Evolutionary conservation across 805 yeast genomes (phyloP), one percentile per base, ranked within the genome.

Genomic region (Starmerella ratchasimensis): DNA sequence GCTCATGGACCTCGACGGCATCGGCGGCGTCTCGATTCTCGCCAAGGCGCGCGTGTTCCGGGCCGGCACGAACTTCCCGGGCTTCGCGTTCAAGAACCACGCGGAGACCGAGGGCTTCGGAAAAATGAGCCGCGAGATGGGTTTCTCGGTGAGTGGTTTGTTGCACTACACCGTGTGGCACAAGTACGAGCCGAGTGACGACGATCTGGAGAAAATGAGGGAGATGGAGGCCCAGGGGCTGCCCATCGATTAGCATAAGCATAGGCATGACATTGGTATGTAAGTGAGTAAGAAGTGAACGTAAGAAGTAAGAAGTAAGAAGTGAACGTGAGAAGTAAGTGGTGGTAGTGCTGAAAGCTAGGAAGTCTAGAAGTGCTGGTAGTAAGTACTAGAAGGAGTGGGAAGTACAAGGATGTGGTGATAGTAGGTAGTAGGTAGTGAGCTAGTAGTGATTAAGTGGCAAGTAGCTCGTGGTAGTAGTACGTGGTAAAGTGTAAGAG

Each of bases 41-140:
- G 70, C 93, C 26, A 80, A 78, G 56, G 95, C 95, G 1, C 61
- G 64, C 35, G 94, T 84, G 4, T 86, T 86, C 63, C 68, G 82
- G 45, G 64, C 71, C 14, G 97, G 97, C 11, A 76, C 88, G 3
- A 90, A 82, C 63, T 86, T 84, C 68, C 96, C 97, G 6, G 96
- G 94, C 2, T 88, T 86, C 55, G 81, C 95, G 23, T 86, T 83
- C 60, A 78, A 80, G 60, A 82, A 80, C 51, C 97, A 88, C 57
- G 97, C 96, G 2, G 97, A 88, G 57, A 88, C 97, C 3, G 97
- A 88, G 61, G 96, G 90, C 0, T 86, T 88, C 60, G 97, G 94
- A 31, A 84, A 81, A 55, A 67, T 88, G 66, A 73, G 82, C 49
- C 76, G 81, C 48, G 65, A 77, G 45, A 82, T 88, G 94, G 86